phyloP scores from a whole-genome alignment of 1,284 basidiomycete genomes.

The Trametes versicolor region DNA sequence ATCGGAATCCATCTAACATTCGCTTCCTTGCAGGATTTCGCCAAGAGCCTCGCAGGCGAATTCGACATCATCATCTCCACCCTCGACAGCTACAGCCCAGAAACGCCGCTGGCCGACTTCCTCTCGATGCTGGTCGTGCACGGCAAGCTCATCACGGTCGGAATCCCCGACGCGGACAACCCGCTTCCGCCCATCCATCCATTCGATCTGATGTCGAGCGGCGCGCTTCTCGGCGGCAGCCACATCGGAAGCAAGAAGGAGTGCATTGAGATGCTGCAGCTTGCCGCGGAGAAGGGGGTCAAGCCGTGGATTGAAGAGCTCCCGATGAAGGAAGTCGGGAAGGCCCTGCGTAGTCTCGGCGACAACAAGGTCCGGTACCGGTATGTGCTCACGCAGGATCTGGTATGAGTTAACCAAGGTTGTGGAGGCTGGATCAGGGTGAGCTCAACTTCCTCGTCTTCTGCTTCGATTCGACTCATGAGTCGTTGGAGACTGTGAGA shows the following conservation, averaged over 20 bases:
- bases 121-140: slow-evolving; percentile 60
- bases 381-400: slow-evolving; percentile 55
- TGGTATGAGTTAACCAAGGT: neutral
- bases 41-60: slow-evolving; percentile 47
- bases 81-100: slow-evolving; percentile 71
- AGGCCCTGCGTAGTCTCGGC: slow-evolving; percentile 63
- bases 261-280: slow-evolving; percentile 65
- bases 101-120: slow-evolving; percentile 48
- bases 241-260: slow-evolving; percentile 75
- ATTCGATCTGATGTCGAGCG: slow-evolving; percentile 51
- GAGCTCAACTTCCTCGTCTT: neutral
- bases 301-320: slow-evolving; percentile 61
- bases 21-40: slow-evolving; percentile 47
- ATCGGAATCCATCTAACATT: neutral
- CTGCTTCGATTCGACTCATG: no score
- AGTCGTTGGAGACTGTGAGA: no score
- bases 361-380: slow-evolving; percentile 63
- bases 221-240: slow-evolving; percentile 51
- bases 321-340: slow-evolving; percentile 65
- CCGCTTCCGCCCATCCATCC: slow-evolving; percentile 50
- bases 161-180: slow-evolving; percentile 55
- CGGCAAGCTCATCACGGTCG: slow-evolving; percentile 63
- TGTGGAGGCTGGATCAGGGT: neutral
- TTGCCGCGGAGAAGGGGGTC: slow-evolving; percentile 64
- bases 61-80: slow-evolving; percentile 38